phyloP scores from a whole-genome alignment of 768 basidiomycete species.

The Guyanaporus albipodus region DNA sequence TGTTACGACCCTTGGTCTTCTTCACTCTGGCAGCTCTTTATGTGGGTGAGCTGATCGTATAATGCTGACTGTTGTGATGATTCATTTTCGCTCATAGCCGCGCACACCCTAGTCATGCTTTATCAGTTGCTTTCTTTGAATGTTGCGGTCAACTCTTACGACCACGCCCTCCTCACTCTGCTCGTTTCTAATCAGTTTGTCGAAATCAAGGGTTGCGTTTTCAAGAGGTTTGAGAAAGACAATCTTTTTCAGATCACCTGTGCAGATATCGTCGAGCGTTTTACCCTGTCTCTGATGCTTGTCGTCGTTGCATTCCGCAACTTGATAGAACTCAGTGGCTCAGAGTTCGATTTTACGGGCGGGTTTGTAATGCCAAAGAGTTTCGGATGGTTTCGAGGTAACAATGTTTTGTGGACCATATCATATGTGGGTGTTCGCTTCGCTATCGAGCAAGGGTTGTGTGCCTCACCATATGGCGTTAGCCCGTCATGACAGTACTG shows the following conservation, averaged over 20 bases:
- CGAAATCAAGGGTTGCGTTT: slow-evolving; percentile 98
- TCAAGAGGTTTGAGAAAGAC: slow-evolving; percentile 99
- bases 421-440: slow-evolving; percentile 63
- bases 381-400: slow-evolving; percentile 80
- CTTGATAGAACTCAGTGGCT: slow-evolving; percentile 88
- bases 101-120: slow-evolving; percentile 90
- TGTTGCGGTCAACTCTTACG: slow-evolving; percentile 97
- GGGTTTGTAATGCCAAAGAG: slow-evolving; percentile 75
- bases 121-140: slow-evolving; percentile 94
- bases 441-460: background rate
- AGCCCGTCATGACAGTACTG: slow-evolving; percentile 93
- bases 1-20: slow-evolving; percentile 77
- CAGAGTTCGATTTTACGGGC: slow-evolving; percentile 74
- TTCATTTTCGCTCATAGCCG: slow-evolving; percentile 44
- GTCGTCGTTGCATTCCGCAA: slow-evolving; percentile 90
- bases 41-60: slow-evolving; percentile 51
- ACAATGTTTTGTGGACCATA: slow-evolving; percentile 80
- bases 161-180: slow-evolving; percentile 89
- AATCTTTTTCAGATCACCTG: slow-evolving; percentile 98
- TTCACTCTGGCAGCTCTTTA: slow-evolving; percentile 81
- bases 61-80: background rate
- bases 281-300: slow-evolving; percentile 89
- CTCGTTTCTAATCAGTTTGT: slow-evolving; percentile 98
- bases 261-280: slow-evolving; percentile 98
- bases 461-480: slow-evolving; percentile 1